Evolutionary conservation across 805 yeast genomes (phyloP), one percentile per base, ranked within the genome.

Genomic region (Blastobotrys mokoenaii): DNA sequence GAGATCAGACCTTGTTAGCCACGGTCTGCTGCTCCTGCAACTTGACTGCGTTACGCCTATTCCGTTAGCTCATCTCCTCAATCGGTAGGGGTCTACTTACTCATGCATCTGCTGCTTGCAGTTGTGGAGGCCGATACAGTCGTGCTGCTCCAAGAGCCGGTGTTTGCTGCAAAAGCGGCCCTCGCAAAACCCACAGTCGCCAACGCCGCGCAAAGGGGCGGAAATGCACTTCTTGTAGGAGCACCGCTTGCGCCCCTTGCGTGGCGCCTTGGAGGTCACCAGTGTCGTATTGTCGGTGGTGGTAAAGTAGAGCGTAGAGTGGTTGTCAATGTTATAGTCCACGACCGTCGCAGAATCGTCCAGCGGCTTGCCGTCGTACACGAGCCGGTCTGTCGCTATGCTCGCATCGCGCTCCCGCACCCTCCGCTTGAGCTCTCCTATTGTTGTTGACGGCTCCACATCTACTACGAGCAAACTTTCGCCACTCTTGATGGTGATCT

Each of bases 121-220:
- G 52, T 68, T 73, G 58, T 81, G 82, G 48, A 87, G 72, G 5
- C 93, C 95, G 46, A 73, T 70, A 61, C 96, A 87, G 48, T 72
- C 62, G 65, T 87, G 96, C 63, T 81, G 87, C 64, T 87, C 96
- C 66, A 88, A 70, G 46, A 87, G 70, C 46, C 96, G 74, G 67
- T 87, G 96, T 57, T 83, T 82, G 29, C 90, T 82, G 64, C 96
- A 87, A 63, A 78, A 87, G 58, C 81, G 82, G 38, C 95, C 94
- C 40, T 77, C 76, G 63, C 96, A 87, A 60, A 80, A 83, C 44
- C 79, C 74, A 63, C 96, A 87, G 61, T 82, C 88, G 40, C 96
- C 96, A 38, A 85, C 76, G 41, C 76, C 73, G 18, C 78, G 68
- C 42, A 74, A 64, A 0, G 89, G 85, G 10, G 76, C 68, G n/a